Percentiles rank a stretch among this genome's conserved stretches.
These are phyloP conservation scores for Metschnikowia lachancei DNA, from an alignment of 805 yeast genomes.

Conservation along the genomic window DNA sequence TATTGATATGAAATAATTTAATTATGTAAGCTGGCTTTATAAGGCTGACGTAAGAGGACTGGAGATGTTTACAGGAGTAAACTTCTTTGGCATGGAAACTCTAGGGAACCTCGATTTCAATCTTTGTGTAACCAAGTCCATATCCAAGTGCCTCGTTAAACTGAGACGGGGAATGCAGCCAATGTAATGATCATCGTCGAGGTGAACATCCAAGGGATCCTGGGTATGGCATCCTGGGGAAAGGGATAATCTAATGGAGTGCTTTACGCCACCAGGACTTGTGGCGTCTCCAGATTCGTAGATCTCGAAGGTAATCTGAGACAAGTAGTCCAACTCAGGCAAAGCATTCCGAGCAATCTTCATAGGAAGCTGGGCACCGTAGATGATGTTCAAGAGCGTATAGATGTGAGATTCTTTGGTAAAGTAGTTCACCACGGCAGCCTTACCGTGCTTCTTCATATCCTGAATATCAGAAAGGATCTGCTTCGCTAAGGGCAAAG, in stretches of 20 bases:
- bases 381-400: conserved; percentile 84
- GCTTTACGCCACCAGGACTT: conserved; percentile 67
- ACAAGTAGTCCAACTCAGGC: conserved; percentile 92
- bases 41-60: conserved; percentile 50
- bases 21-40: background rate
- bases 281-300: conserved; percentile 73
- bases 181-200: conserved; percentile 94
- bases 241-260: conserved; percentile 84
- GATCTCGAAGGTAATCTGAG: conserved; percentile 90
- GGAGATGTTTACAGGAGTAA: conserved; percentile 83
- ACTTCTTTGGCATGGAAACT: conserved; percentile 86
- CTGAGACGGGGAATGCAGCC: conserved; percentile 91
- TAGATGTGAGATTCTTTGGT: conserved; percentile 97
- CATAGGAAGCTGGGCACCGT: conserved; percentile 93
- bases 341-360: conserved; percentile 90
- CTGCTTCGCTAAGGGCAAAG: conserved; percentile 89
- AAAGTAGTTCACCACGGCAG: conserved; percentile 85
- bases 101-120: conserved; percentile 78
- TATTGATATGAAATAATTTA: background rate
- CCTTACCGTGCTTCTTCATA: conserved; percentile 74
- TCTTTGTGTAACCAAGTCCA: conserved; percentile 81
- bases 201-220: conserved; percentile 93
- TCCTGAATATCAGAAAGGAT: conserved; percentile 75
- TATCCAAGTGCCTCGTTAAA: conserved; percentile 88
- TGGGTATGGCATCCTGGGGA: conserved; percentile 99